Conservation (phyloP, 1,284 basidiomycete genomes). For the Farysia itapuensis region DNA sequence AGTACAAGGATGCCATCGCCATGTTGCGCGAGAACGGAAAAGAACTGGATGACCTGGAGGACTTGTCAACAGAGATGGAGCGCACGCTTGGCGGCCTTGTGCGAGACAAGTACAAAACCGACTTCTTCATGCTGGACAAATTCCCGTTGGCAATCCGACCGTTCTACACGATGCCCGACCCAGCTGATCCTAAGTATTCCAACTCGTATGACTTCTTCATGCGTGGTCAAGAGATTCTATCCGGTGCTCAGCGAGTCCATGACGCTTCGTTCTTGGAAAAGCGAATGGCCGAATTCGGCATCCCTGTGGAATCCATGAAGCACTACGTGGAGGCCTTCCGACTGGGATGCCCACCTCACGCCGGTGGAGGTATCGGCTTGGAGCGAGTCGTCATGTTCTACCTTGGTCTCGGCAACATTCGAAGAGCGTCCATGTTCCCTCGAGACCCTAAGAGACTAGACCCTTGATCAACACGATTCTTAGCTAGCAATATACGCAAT, state of each 20-base stretch:
- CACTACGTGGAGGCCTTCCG: conserved; percentile 91
- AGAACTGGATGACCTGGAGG: conserved; percentile 53
- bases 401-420: conserved; percentile 75
- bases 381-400: conserved; percentile 94
- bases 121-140: conserved; percentile 59
- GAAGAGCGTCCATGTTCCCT: conserved; percentile 90
- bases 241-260: conserved; percentile 95
- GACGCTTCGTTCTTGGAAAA: conserved; percentile 79
- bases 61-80: conserved; percentile 58
- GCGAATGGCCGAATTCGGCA: conserved; percentile 73
- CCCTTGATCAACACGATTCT: too few species aligned
- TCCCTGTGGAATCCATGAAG: conserved; percentile 84
- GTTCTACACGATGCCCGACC: conserved; percentile 60
- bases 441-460: conserved; percentile 62
- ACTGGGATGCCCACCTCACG: conserved; percentile 83
- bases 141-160: conserved; percentile 57
- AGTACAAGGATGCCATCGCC: conserved; percentile 56
- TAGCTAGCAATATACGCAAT: too few species aligned
- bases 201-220: conserved; percentile 99
- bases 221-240: conserved; percentile 97
- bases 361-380: conserved; percentile 68
- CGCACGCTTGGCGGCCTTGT: conserved; percentile 50
- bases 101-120: conserved; percentile 58
- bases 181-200: conserved; percentile 66
- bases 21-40: conserved; percentile 54